Conservation (phyloP, 2,329 filamentous ascomycete species). For the Nothophoma quercina region DNA sequence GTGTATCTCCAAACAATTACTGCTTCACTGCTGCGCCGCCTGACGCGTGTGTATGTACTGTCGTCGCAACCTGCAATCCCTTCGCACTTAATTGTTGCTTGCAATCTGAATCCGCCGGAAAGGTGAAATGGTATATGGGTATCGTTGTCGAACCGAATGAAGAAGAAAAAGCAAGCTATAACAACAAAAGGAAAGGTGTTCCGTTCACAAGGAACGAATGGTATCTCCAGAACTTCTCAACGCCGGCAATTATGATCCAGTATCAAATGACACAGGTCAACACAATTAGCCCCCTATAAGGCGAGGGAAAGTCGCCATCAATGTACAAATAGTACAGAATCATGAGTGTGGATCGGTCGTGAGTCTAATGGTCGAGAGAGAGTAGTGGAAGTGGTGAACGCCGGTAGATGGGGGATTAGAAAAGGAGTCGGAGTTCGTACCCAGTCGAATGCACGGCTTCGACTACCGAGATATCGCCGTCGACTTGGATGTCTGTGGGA, state of each 20-base stretch:
- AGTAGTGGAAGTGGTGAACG: conserved; percentile 11
- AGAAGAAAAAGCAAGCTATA: conserved; percentile 27
- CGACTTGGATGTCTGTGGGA: conserved; percentile 56
- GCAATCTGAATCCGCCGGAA: conserved; percentile 36
- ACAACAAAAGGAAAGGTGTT: conserved; percentile 32
- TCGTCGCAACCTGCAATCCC: conserved; percentile 21
- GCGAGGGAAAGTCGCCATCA: conserved; percentile 24
- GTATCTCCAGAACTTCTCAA: conserved; percentile 39
- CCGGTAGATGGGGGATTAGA: conserved; percentile 36
- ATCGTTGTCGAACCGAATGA: conserved; percentile 44
- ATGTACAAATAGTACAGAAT: conserved; percentile 44
- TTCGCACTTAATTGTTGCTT: conserved; percentile 32
- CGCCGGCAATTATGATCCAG: conserved; percentile 26
- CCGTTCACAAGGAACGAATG: conserved; percentile 32
- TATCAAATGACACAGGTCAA: conserved; percentile 19
- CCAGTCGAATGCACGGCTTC: conserved; percentile 55
- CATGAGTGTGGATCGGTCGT: conserved; percentile 38
- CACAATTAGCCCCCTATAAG: conserved; percentile 25
- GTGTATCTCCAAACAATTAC: conserved; percentile 29
- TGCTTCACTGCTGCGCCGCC: conserved; percentile 22
- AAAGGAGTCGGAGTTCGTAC: conserved; percentile 59
- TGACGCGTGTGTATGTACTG: conserved; percentile 24
- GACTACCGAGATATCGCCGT: conserved; percentile 55
- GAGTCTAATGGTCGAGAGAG: conserved; percentile 22
- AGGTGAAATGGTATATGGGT: conserved; percentile 45